These are phyloP conservation scores for Neurospora discreta DNA, from an alignment of 495 filamentous ascomycete genomes.

Conservation along the genomic window DNA sequence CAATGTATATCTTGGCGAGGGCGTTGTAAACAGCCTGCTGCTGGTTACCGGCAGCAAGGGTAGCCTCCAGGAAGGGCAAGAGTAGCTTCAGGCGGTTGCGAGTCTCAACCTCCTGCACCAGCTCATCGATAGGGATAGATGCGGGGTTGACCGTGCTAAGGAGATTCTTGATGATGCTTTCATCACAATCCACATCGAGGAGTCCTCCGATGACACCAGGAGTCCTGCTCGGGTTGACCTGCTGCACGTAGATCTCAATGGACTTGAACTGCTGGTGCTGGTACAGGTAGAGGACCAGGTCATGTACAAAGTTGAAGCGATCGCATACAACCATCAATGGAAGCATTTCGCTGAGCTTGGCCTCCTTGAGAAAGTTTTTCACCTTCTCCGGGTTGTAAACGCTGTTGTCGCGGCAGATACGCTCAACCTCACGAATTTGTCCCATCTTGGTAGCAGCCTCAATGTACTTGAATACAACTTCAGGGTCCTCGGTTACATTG, in stretches of 20 bases:
- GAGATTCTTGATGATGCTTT: slow-evolving; percentile 87
- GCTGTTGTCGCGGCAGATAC: slow-evolving; percentile 89
- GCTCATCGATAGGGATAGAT: slow-evolving; percentile 88
- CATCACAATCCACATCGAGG: slow-evolving; percentile 96
- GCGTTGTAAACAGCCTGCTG: slow-evolving; percentile 98
- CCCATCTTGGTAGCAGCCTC: slow-evolving; percentile 88
- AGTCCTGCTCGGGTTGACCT: slow-evolving; percentile 87
- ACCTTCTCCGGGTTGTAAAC: slow-evolving; percentile 94
- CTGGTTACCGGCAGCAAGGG: slow-evolving; percentile 81
- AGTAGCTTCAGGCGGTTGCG: slow-evolving; percentile 93
- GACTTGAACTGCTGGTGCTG: slow-evolving; percentile 99
- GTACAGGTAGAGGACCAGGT: slow-evolving; percentile 93
- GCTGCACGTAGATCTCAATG: slow-evolving; percentile 98
- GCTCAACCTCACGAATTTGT: slow-evolving; percentile 90
- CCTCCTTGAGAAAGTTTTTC: slow-evolving; percentile 99
- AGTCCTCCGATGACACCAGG: slow-evolving; percentile 90
- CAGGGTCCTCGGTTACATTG: slow-evolving; percentile 88
- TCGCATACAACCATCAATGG: slow-evolving; percentile 98
- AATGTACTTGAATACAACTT: slow-evolving; percentile 99
- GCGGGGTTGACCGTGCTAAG: slow-evolving; percentile 76
- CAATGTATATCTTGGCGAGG: slow-evolving; percentile 99
- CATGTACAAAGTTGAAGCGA: slow-evolving; percentile 96
- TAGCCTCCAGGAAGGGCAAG: slow-evolving; percentile 91
- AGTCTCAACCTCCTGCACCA: slow-evolving; percentile 88
- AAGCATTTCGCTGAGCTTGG: slow-evolving; percentile 80